Percentiles rank a stretch among this genome's conserved stretches.
Evolutionary conservation across 768 basidiomycete species (phyloP).

Genomic region (Rhodotorula graminis): DNA sequence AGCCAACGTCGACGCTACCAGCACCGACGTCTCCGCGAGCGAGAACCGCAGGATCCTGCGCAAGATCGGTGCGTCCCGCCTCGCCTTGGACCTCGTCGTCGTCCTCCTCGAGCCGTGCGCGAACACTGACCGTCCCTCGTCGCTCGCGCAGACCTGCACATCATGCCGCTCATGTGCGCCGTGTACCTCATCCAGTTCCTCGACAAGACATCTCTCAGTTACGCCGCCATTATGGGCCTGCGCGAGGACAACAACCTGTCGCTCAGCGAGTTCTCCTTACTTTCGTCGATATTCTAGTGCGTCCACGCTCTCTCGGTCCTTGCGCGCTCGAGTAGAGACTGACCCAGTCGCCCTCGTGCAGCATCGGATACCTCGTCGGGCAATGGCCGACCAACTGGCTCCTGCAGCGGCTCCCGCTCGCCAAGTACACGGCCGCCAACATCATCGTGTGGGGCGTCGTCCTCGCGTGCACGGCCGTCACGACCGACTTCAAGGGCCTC

Average conservation of each 20-base stretch:
- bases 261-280: conserved; percentile 25
- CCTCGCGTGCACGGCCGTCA: conserved; percentile 21
- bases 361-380: conserved; percentile 25
- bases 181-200: conserved; percentile 32
- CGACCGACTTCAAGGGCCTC: conserved; percentile 10
- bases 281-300: conserved; percentile 16
- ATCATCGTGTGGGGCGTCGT: conserved; percentile 32
- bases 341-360: not conserved
- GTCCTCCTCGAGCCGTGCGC: not conserved
- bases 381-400: conserved; percentile 28
- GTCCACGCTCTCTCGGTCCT: not conserved
- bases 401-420: conserved; percentile 24
- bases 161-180: conserved; percentile 35
- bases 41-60: conserved; percentile 24
- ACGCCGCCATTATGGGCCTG: conserved; percentile 29
- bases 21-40: conserved; percentile 33
- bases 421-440: conserved; percentile 21
- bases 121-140: not conserved
- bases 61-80: conserved; percentile 19
- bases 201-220: conserved; percentile 11
- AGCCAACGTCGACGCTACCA: conserved; percentile 45
- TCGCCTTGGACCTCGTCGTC: not conserved
- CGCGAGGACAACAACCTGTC: conserved; percentile 18
- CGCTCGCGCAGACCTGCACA: conserved; percentile 13
- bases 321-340: not conserved